phyloP scores from a whole-genome alignment of 345 rosid genomes.

The Atalantia buxifolia region DNA sequence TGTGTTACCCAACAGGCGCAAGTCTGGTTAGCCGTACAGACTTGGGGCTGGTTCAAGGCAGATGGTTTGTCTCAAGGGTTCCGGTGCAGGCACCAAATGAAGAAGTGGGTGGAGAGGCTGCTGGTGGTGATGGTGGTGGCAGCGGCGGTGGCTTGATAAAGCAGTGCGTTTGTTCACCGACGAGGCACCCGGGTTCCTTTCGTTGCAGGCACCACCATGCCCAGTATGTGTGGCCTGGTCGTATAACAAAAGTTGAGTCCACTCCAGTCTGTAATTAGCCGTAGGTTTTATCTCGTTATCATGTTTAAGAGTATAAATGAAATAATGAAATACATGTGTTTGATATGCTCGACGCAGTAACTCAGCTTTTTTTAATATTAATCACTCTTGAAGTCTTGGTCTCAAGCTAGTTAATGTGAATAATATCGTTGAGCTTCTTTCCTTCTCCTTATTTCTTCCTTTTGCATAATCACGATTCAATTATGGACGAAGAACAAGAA shows the following conservation, averaged over 20 bases:
- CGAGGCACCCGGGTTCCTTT: slow-evolving; percentile 76
- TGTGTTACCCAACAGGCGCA: slow-evolving; percentile 24
- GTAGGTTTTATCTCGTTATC: background rate
- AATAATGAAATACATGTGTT: too few relatives aligned
- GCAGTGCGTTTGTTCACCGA: slow-evolving; percentile 68
- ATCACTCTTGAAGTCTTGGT: background rate
- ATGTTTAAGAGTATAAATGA: background rate
- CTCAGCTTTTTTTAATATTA: background rate
- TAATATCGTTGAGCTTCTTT: background rate
- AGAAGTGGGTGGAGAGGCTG: slow-evolving; percentile 17
- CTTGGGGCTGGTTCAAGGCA: slow-evolving; percentile 8
- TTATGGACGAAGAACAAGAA: too few relatives aligned
- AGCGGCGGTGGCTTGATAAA: slow-evolving; percentile 28
- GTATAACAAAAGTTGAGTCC: background rate
- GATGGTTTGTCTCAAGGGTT: slow-evolving; percentile 15
- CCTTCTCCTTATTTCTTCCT: too few relatives aligned
- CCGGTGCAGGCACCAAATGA: slow-evolving; percentile 10
- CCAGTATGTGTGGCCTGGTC: slow-evolving; percentile 47
- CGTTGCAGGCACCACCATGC: slow-evolving; percentile 69
- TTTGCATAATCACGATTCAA: too few relatives aligned
- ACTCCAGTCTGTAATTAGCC: background rate
- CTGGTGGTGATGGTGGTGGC: slow-evolving; percentile 14
- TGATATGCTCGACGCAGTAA: background rate
- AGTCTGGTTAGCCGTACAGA: slow-evolving; percentile 2
- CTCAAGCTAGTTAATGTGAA: background rate